phyloP scores from a whole-genome alignment of 306 rosid species.

The Vachellia collinsii region DNA sequence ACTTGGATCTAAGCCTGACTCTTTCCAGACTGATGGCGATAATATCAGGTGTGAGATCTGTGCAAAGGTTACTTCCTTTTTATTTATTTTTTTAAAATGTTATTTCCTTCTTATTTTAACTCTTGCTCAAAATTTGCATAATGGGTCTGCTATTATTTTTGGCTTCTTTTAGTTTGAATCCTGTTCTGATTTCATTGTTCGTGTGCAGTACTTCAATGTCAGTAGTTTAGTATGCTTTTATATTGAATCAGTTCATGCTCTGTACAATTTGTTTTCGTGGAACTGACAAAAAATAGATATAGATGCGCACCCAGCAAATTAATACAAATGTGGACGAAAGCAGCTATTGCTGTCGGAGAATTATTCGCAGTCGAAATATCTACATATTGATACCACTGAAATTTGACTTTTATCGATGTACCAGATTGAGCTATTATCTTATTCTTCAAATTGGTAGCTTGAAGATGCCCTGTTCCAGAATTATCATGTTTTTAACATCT shows the following conservation, averaged over 20 bases:
- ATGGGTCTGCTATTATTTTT: background rate
- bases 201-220: slow-evolving; percentile 3
- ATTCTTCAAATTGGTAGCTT: slow-evolving; percentile 24
- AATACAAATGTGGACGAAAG: background rate
- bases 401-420: slow-evolving; percentile 11
- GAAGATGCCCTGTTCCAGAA: slow-evolving; percentile 10
- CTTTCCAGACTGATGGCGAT: slow-evolving; percentile 79
- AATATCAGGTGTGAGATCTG: slow-evolving; percentile 57
- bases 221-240: background rate
- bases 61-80: slow-evolving; percentile 16
- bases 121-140: slow-evolving; percentile 23
- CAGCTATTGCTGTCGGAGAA: background rate
- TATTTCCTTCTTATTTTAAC: background rate
- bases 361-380: slow-evolving; percentile 12
- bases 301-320: background rate
- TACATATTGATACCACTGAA: slow-evolving; percentile 20
- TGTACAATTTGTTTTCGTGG: slow-evolving; percentile 4
- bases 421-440: slow-evolving; percentile 15
- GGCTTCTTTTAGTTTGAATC: slow-evolving; percentile 16
- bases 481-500: background rate
- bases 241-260: slow-evolving; percentile 7
- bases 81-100: too few relatives aligned
- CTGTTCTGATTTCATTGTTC: slow-evolving; percentile 21
- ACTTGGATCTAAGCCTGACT: slow-evolving; percentile 91
- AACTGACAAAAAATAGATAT: background rate